phyloP scores from a whole-genome alignment of 495 filamentous ascomycete species.

The Hypoxylon fragiforme region DNA sequence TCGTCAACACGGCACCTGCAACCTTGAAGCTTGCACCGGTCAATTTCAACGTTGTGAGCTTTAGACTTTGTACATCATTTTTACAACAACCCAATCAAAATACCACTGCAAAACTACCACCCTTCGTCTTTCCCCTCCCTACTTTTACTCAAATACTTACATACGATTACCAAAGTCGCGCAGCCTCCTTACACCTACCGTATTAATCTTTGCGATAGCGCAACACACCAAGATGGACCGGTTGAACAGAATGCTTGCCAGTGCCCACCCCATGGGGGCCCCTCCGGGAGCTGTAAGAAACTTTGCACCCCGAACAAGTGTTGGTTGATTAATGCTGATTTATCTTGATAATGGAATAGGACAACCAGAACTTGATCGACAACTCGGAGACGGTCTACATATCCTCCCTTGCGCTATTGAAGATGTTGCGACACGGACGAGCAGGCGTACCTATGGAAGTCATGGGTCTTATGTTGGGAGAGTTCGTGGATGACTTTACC shows the following conservation, averaged over 20 bases:
- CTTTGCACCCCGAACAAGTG: conserved; percentile 7
- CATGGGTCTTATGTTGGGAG: conserved; percentile 98
- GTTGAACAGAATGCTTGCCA: conserved; percentile 78
- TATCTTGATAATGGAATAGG: conserved; percentile 51
- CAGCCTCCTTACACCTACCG: conserved; percentile 1
- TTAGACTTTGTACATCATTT: background rate
- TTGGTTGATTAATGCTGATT: too few relatives aligned
- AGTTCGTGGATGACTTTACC: conserved; percentile 98
- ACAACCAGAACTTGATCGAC: conserved; percentile 86
- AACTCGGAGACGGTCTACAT: conserved; percentile 99
- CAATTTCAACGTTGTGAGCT: too few relatives aligned
- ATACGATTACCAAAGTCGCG: background rate
- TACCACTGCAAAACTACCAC: background rate
- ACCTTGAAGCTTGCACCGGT: too few relatives aligned
- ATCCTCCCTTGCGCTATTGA: conserved; percentile 92
- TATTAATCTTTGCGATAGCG: conserved; percentile 8
- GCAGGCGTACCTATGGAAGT: conserved; percentile 99
- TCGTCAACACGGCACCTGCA: conserved; percentile 30
- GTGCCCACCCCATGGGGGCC: conserved; percentile 74
- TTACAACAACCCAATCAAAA: background rate
- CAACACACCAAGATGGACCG: conserved; percentile 69
- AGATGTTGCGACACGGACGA: conserved; percentile 97
- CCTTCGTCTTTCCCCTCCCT: background rate
- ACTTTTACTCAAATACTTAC: background rate
- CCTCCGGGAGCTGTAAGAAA: conserved; percentile 74